phyloP scores from a whole-genome alignment of 2,329 filamentous ascomycete species.

The Colletotrichum tropicale region DNA sequence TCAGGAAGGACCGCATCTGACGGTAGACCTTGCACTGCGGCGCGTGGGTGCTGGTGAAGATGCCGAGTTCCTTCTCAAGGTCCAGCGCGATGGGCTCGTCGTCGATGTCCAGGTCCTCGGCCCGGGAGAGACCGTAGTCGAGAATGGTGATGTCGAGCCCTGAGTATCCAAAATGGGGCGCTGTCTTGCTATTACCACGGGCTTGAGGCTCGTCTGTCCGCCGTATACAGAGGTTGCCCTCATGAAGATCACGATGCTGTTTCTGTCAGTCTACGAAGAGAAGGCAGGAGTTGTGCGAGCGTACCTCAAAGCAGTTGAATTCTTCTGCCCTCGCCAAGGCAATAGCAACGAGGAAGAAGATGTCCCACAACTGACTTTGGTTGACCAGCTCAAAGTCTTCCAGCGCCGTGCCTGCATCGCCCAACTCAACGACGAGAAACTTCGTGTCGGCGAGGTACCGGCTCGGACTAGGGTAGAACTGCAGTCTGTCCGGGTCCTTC shows the following conservation, averaged over 20 bases:
- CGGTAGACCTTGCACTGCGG: slow-evolving; percentile 66
- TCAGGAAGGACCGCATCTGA: slow-evolving; percentile 63
- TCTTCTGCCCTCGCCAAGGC: slow-evolving; percentile 65
- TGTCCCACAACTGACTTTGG: slow-evolving; percentile 63
- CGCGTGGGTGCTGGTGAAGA: slow-evolving; percentile 66
- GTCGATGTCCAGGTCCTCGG: slow-evolving; percentile 43
- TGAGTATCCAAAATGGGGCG: slow-evolving; percentile 58
- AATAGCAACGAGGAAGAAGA: slow-evolving; percentile 65
- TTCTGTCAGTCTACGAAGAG: neutral
- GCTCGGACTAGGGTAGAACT: slow-evolving; percentile 67
- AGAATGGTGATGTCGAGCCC: slow-evolving; percentile 68
- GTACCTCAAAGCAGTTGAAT: slow-evolving; percentile 63
- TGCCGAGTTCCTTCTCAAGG: slow-evolving; percentile 61
- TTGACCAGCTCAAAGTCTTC: slow-evolving; percentile 60
- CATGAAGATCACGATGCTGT: slow-evolving; percentile 69
- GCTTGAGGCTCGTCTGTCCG: slow-evolving; percentile 39
- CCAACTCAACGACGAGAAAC: slow-evolving; percentile 67
- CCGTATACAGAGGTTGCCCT: slow-evolving; percentile 67
- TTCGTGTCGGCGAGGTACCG: slow-evolving; percentile 61
- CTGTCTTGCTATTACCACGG: slow-evolving; percentile 31
- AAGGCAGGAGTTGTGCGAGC: neutral
- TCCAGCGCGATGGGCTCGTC: slow-evolving; percentile 55
- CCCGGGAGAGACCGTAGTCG: slow-evolving; percentile 69
- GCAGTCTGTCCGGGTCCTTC: slow-evolving; percentile 59
- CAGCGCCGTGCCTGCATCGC: slow-evolving; percentile 64